Base-by-base conservation (phyloP, 169 alveolate genomes). In the Plasmodium vinckei region DNA sequence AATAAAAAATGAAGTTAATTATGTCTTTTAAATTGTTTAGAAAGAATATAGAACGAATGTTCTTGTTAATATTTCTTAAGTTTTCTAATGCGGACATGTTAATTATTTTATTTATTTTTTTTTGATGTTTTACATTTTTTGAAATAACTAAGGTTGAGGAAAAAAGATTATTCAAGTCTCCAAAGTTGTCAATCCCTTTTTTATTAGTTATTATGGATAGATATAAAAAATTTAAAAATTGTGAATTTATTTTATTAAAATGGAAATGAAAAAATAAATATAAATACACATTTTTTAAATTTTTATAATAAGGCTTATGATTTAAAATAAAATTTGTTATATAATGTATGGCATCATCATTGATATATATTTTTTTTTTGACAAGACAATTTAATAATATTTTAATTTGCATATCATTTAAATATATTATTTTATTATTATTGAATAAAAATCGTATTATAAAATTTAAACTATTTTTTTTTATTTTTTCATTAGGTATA, bases 241-340 rank as follows among this genome's bases (percentile, higher is more conserved):
- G 13, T 15, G 49, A 12, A 64, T 17, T 51, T 49, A 77, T 63
- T 49, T 9, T 47, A 54, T 61, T 63, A 57, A 77, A 77, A 64
- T 77, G 77, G 47, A 63, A 77, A 63, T 77, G 75, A 47, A 49
- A 77, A 68, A 69, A 77, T 15, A 77, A 63, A 57, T 77, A 77
- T 46, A 44, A 49, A 63, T 49, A 63, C 10, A 53, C 42, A 64
- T 77, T 77, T 23, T 77, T 63, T 44, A 63, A 19, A 77, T 77
- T 77, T 51, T 77, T 77, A 77, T 63, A 77, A 77, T 51, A 44
- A 3, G 88, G 88, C 42, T 77, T 77, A 65, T 77, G 88, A 25
- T 77, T 63, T 15, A 77, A 33, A 3, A 77, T 17, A 77, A 77
- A 77, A 33, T 77, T 53, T 5, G 57, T 51, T 63, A 77, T 64